Evolutionary conservation across 2,329 filamentous ascomycete species (phyloP).

Genomic region (Stemphylium beticola): DNA sequence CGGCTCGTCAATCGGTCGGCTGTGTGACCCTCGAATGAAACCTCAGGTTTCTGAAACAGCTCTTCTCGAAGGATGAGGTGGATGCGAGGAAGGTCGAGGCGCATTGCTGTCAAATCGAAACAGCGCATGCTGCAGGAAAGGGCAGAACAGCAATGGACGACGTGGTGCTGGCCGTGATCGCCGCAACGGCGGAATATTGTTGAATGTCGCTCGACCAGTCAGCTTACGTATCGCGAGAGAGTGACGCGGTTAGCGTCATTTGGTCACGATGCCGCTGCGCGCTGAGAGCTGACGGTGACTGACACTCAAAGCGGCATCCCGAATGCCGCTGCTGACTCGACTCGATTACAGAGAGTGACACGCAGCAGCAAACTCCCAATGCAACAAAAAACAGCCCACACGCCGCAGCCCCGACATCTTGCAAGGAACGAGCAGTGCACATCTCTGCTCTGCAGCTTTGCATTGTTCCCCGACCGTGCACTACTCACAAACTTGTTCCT

Average conservation of each 20-base stretch:
- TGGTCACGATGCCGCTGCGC: constrained; percentile 14
- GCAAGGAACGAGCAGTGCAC: background rate
- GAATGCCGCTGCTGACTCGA: constrained; percentile 28
- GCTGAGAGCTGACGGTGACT: constrained; percentile 22
- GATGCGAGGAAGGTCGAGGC: constrained; percentile 10
- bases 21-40: constrained; percentile 18
- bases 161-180: constrained; percentile 8
- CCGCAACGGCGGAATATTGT: constrained; percentile 15
- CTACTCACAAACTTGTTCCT: background rate
- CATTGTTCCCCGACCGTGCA: constrained; percentile 3
- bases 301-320: constrained; percentile 35
- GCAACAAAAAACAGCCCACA: no score
- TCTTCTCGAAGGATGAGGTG: constrained; percentile 17
- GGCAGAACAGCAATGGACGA: constrained; percentile 9
- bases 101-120: constrained; percentile 18
- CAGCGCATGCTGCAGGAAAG: constrained; percentile 18
- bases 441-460: background rate
- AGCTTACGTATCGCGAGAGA: constrained; percentile 22
- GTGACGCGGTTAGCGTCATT: constrained; percentile 18
- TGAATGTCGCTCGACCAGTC: constrained; percentile 24
- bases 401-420: no score
- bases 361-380: constrained; percentile 18
- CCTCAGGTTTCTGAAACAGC: constrained; percentile 17
- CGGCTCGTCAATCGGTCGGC: constrained; percentile 15
- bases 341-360: constrained; percentile 34